Evolutionary conservation across 345 rosid species (phyloP).

Genomic region (Stellera chamaejasme): DNA sequence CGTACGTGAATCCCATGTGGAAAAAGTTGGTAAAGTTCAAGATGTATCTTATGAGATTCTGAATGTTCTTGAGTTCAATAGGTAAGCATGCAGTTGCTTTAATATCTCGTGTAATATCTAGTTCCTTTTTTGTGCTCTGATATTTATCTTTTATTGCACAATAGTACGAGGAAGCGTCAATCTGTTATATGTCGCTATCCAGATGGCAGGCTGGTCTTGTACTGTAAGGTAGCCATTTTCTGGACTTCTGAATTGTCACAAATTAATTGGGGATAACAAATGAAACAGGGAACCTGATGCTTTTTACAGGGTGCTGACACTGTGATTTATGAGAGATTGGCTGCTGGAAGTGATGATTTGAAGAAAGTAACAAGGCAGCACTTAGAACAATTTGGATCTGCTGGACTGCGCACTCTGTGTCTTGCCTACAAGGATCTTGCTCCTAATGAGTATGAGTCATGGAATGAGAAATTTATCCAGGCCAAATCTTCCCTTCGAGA

Average conservation of each 20-base stretch:
- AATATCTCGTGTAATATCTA: slow-evolving; percentile 5
- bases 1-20: slow-evolving; percentile 97
- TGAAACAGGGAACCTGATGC: slow-evolving; percentile 26
- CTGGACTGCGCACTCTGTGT: slow-evolving; percentile 98
- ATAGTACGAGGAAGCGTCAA: slow-evolving; percentile 98
- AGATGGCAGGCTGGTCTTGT: slow-evolving; percentile 90
- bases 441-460: slow-evolving; percentile 71
- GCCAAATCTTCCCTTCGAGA: slow-evolving; percentile 93
- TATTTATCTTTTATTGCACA: slow-evolving; percentile 17
- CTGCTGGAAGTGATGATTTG: slow-evolving; percentile 51
- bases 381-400: slow-evolving; percentile 90
- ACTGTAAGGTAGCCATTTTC: slow-evolving; percentile 74
- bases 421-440: slow-evolving; percentile 77
- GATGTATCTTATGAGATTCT: slow-evolving; percentile 88
- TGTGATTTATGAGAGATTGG: slow-evolving; percentile 90
- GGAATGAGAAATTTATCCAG: slow-evolving; percentile 97
- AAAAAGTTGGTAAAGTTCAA: slow-evolving; percentile 85
- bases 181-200: slow-evolving; percentile 97
- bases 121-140: slow-evolving; percentile 11
- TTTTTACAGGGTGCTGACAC: slow-evolving; percentile 92
- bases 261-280: slow-evolving; percentile 10
- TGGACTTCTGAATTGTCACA: slow-evolving; percentile 7
- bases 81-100: slow-evolving; percentile 34
- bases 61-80: slow-evolving; percentile 96
- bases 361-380: slow-evolving; percentile 77